These are phyloP conservation scores for Citropsis articulata DNA, from an alignment of 345 rosid genomes.

Conservation along the genomic window DNA sequence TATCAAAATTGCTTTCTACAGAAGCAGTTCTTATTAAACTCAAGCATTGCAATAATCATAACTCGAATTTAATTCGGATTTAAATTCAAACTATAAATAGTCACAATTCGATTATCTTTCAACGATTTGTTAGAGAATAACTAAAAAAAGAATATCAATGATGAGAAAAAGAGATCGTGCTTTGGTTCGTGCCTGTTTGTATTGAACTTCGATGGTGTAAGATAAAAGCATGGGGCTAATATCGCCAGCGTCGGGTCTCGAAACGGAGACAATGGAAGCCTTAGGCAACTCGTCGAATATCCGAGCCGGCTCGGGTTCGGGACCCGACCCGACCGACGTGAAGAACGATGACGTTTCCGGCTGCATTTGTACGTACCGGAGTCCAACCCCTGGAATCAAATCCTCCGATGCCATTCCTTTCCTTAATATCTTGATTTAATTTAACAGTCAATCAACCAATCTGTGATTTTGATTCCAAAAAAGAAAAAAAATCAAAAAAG, in stretches of 20 bases:
- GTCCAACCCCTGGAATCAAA: conserved; percentile 54
- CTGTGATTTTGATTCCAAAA: neutral
- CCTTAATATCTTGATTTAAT: neutral
- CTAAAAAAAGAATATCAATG: neutral
- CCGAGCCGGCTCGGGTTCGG: conserved; percentile 53
- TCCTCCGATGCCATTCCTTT: conserved; percentile 67
- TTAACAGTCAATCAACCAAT: neutral
- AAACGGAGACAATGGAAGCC: conserved; percentile 71
- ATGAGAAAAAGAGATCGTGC: neutral
- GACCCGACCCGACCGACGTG: conserved; percentile 48
- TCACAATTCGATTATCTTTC: neutral
- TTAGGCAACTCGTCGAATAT: conserved; percentile 86
- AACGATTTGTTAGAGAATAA: too few relatives aligned
- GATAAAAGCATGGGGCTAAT: conserved; percentile 80
- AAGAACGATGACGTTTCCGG: conserved; percentile 60
- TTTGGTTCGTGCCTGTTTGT: conserved; percentile 65
- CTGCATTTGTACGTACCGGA: conserved; percentile 74
- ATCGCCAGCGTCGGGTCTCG: conserved; percentile 87
- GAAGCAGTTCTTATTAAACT: neutral
- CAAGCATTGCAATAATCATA: neutral
- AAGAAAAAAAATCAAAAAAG: neutral
- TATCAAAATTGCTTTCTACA: neutral
- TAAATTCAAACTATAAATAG: neutral
- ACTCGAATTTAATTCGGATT: neutral
- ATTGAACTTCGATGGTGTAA: conserved; percentile 79